These are phyloP conservation scores for Arabis alpina DNA, from an alignment of 345 rosid species.

Conservation along the genomic window DNA sequence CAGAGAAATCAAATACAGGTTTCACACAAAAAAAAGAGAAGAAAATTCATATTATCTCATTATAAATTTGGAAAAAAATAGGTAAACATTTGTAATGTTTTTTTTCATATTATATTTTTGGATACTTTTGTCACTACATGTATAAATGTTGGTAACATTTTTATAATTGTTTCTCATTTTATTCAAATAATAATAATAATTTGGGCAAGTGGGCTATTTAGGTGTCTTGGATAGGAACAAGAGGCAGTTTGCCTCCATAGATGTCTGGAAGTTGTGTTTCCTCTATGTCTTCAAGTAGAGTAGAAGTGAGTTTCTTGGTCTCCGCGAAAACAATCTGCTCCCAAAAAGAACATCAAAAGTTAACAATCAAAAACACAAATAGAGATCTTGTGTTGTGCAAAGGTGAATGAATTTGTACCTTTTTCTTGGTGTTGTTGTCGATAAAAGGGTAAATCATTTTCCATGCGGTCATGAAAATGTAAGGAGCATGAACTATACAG, in stretches of 20 bases:
- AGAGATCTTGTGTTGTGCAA: background rate
- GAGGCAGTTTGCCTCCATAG: constrained; percentile 74
- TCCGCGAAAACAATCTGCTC: constrained; percentile 81
- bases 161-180: background rate
- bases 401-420: constrained; percentile 47
- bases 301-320: constrained; percentile 62
- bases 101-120: no score
- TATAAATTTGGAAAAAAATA: no score
- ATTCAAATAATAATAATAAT: background rate
- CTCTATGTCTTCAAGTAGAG: constrained; percentile 75
- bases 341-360: background rate
- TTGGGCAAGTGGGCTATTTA: constrained; percentile 27
- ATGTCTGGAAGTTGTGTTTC: constrained; percentile 77
- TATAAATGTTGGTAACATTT: no score
- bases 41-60: background rate
- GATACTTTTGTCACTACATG: no score
- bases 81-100: no score
- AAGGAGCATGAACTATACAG: constrained; percentile 70
- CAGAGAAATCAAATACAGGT: no score
- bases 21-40: background rate
- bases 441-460: constrained; percentile 80
- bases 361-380: background rate
- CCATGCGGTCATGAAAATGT: constrained; percentile 90
- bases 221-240: constrained; percentile 68
- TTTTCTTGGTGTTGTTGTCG: constrained; percentile 80